Evolutionary conservation across 306 rosid species (phyloP).

Genomic region (Citrullus colocynthis): DNA sequence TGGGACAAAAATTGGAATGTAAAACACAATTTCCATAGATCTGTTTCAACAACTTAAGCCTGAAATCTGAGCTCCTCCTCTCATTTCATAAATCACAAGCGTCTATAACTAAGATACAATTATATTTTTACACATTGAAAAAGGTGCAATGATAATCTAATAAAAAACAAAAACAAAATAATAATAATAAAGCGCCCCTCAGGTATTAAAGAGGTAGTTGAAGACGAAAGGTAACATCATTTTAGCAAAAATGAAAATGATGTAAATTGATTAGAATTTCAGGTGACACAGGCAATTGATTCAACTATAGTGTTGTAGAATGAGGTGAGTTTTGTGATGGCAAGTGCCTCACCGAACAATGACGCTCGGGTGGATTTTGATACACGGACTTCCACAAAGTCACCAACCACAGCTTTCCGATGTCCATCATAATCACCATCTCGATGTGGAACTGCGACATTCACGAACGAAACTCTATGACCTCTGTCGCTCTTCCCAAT

Average conservation of each 20-base stretch:
- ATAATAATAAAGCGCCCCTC: neutral
- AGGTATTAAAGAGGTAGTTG: neutral
- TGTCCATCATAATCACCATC: slow-evolving; percentile 29
- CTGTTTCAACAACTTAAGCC: too few species aligned
- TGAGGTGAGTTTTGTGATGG: slow-evolving; percentile 55
- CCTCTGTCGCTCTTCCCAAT: slow-evolving; percentile 95
- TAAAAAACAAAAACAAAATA: neutral
- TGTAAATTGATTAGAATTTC: slow-evolving; percentile 5
- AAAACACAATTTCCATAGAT: too few species aligned
- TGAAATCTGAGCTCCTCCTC: too few species aligned
- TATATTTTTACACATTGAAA: neutral
- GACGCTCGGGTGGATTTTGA: slow-evolving; percentile 77
- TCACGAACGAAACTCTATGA: slow-evolving; percentile 60
- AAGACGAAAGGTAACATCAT: neutral
- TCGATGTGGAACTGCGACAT: slow-evolving; percentile 39
- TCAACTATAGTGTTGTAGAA: slow-evolving; percentile 36
- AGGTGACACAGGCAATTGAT: slow-evolving; percentile 41
- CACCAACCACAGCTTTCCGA: slow-evolving; percentile 65
- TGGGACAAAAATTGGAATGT: too few species aligned
- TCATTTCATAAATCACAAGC: too few species aligned
- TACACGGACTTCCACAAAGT: slow-evolving; percentile 75
- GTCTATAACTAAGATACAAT: neutral
- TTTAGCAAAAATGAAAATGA: neutral
- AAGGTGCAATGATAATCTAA: neutral
- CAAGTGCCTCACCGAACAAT: slow-evolving; percentile 66